These are phyloP conservation scores for Thelonectria discophora DNA, from an alignment of 2,329 filamentous ascomycete genomes.

Conservation along the genomic window DNA sequence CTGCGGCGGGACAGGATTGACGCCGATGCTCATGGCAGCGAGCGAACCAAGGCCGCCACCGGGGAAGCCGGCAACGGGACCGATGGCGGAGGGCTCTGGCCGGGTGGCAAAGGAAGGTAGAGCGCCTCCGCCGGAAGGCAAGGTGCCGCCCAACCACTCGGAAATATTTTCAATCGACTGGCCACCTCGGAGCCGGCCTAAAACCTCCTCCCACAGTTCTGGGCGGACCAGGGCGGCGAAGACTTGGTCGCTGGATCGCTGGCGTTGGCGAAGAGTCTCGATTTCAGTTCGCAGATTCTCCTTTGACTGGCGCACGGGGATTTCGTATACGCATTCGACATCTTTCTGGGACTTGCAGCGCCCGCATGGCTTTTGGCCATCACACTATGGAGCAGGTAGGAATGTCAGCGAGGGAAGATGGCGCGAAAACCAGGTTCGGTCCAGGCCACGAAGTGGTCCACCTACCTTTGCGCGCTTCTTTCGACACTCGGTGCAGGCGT, in stretches of 20 bases:
- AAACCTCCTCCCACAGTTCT: conserved; percentile 62
- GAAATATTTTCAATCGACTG: conserved; percentile 65
- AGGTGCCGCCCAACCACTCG: conserved; percentile 57
- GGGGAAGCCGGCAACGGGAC: conserved; percentile 42
- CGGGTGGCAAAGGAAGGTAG: conserved; percentile 41
- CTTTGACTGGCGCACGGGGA: conserved; percentile 71
- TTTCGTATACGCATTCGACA: conserved; percentile 67
- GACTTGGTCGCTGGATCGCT: conserved; percentile 64
- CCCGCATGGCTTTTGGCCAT: conserved; percentile 64
- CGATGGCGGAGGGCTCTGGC: conserved; percentile 30
- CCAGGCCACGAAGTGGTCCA: conserved; percentile 1
- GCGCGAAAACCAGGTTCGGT: conserved; percentile 11
- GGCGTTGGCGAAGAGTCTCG: conserved; percentile 62
- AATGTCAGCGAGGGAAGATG: conserved; percentile 26
- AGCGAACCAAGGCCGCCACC: conserved; percentile 41
- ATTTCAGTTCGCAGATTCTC: conserved; percentile 69
- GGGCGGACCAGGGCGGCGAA: conserved; percentile 62
- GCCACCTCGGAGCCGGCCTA: conserved; percentile 62
- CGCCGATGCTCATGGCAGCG: conserved; percentile 45
- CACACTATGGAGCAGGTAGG: conserved; percentile 56
- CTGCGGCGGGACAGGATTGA: conserved; percentile 45
- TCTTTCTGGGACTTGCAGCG: conserved; percentile 65
- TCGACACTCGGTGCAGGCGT: conserved; percentile 68
- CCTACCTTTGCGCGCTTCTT: conserved; percentile 69
- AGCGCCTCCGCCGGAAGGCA: conserved; percentile 45